These are phyloP conservation scores for Nitzschia inconspicua DNA, from an alignment of 108 stramenopile genomes.

Conservation along the genomic window DNA sequence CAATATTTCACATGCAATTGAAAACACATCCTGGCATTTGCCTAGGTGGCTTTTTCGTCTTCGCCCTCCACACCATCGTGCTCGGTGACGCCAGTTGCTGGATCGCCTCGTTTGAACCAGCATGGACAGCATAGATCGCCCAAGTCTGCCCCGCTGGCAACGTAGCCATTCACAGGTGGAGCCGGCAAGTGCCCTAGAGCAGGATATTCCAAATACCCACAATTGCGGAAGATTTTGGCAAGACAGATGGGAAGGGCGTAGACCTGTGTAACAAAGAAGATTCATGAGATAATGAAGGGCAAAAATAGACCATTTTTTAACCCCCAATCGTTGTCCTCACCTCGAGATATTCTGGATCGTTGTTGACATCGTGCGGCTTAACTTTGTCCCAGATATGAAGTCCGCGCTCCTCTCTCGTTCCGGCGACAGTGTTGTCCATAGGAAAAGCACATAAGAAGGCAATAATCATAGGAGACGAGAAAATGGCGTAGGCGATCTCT, in stretches of 20 bases:
- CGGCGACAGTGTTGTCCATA: conserved; percentile 27
- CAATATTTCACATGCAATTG: too few species aligned
- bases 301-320: too few species aligned
- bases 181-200: conserved; percentile 15
- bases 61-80: too few species aligned
- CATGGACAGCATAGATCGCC: conserved; percentile 27
- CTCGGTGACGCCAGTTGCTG: too few species aligned
- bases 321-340: too few species aligned
- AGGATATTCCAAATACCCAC: conserved; percentile 26
- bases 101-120: too few species aligned
- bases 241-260: conserved; percentile 23
- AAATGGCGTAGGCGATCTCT: conserved; percentile 21
- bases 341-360: conserved; percentile 35
- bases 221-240: conserved; percentile 25
- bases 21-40: too few species aligned
- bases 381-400: conserved; percentile 22
- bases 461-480: conserved; percentile 34
- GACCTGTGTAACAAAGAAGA: too few species aligned
- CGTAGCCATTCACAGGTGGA: conserved; percentile 24
- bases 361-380: conserved; percentile 24
- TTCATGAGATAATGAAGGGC: too few species aligned
- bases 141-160: conserved; percentile 16
- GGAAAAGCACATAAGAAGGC: conserved; percentile 26
- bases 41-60: too few species aligned
- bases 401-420: conserved; percentile 28